Percentiles rank a stretch among this genome's conserved stretches.
These are phyloP conservation scores for Diutina neorugosa DNA, from an alignment of 1,139 yeast genomes.

Conservation along the genomic window DNA sequence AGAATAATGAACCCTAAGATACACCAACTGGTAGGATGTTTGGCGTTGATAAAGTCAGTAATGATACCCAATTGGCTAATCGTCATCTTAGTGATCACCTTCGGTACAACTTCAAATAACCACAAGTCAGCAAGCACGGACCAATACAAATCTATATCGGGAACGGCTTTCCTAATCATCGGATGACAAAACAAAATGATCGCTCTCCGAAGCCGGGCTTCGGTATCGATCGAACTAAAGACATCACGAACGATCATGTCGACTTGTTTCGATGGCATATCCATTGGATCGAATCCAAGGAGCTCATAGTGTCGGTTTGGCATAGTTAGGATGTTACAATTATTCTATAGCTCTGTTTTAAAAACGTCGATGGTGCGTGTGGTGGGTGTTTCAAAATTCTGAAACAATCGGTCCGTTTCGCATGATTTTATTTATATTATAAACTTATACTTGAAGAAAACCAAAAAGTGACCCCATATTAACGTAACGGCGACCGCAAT, in stretches of 20 bases:
- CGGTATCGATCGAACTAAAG: background rate
- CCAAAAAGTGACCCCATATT: conserved; percentile 77
- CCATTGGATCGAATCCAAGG: background rate
- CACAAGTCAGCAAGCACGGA: background rate
- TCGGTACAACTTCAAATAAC: background rate
- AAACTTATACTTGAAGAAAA: conserved; percentile 20
- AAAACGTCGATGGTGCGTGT: too few relatives aligned
- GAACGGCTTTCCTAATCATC: background rate
- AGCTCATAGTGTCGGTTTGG: too few relatives aligned
- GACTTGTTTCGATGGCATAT: background rate
- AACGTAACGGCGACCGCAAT: conserved; percentile 87
- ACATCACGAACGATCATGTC: background rate
- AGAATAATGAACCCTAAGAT: background rate
- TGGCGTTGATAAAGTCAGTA: background rate
- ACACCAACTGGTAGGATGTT: background rate
- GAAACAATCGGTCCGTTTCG: background rate
- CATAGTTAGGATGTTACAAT: too few relatives aligned
- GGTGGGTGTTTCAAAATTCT: background rate
- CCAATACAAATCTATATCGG: background rate
- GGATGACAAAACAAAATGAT: background rate
- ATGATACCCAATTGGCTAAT: background rate
- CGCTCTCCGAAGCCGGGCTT: background rate
- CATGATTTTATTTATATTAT: background rate
- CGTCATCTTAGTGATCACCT: background rate
- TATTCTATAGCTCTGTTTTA: too few relatives aligned